Base-by-base conservation (phyloP, 2,329 filamentous ascomycete species). In the Pseudovirgaria hyperparasitica region DNA sequence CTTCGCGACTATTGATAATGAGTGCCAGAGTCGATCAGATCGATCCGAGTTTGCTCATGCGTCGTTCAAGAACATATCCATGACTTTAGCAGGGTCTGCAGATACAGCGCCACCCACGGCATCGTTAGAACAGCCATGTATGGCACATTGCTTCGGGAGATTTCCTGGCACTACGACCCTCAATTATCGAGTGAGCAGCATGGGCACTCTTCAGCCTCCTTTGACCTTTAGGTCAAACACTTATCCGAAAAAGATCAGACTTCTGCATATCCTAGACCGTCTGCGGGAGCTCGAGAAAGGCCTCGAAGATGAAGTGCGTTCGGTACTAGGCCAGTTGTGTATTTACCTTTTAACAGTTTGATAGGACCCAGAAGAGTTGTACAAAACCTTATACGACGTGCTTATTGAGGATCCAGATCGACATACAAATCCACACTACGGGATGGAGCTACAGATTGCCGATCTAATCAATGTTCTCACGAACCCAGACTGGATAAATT, bases 41-140 rank as follows among this genome's bases (percentile, higher is more conserved):
- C 48, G 54, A 14, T 50, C 50, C 5, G 22, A 41, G 1, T 49
- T 51, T 30, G 47, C 45, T 29, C 44, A 51, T 22, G 35, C 44
- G 13, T 45, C 54, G 6, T 58, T 53, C 31, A 34, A 40, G 19
- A 49, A 52, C 16, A 50, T 55, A 6, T 54, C 54, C 10, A 40
- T 58, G 28, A 52, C 52, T 21, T 41, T 57, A 38, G 47, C 44
- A 9, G 51, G 39, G 8, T 34, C 43, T 10, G 41, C 36, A n/a
- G 48, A 55, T 9, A 44, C 40, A 27, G 43, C 52, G 20, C 49
- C 48, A 32, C 76, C 74, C 2, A 82, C 74, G 78, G 69, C 77
- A 35, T 76, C 77, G 2, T 58, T 84, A 15, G 79, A 85, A 44
- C 76, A 82, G 42, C 79, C 79, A 4, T 81, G 75, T 45, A 72